Base-by-base conservation (phyloP, 2,329 filamentous ascomycete species). In the Chlorencoelia australis region DNA sequence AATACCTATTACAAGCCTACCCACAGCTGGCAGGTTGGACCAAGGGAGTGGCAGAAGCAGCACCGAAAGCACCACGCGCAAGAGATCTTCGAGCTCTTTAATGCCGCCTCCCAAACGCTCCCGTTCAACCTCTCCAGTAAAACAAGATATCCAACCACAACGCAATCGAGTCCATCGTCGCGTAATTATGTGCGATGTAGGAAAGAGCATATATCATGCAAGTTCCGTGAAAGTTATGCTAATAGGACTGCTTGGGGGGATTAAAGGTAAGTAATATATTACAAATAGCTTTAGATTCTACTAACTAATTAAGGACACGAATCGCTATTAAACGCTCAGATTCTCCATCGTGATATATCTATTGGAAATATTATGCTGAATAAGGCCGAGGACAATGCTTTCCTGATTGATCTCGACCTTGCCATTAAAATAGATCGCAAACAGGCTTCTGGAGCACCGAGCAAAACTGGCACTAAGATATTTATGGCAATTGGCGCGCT, bases 151-250 rank as follows among this genome's bases (percentile, higher is more conserved):
- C 14, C 28, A 33, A 36, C 25, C 31, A 29, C 17, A 51, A 34
- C 44, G 42, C 40, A 64, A 66, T 50, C 50, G 58, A 22, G 54
- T 66, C 35, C 56, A 65, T 50, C 56, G 59, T 36, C 55, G n/a
- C n/a, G n/a, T n/a, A n/a, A n/a, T n/a, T n/a, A n/a, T n/a, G n/a
- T n/a, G n/a, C n/a, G n/a, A n/a, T 46, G 66, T 59, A 44, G 53
- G 60, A 20, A 59, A 58, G 44, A 51, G 57, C 5, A 64, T 66
- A 33, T 64, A 64, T 41, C 54, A 59, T 44, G 60, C 57, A 30
- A 63, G 56, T 52, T 65, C 59, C 31, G 50, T 29, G 21, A 38
- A 40, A 20, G 58, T 64, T 38, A 42, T 65, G 4, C 46, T 65
- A 1, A 41, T 51, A n/a, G n/a, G n/a, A n/a, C n/a, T n/a, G n/a